Percentiles rank a stretch among this genome's conserved stretches.
phyloP scores from a whole-genome alignment of 306 rosid species.

The Fragaria ananassa region DNA sequence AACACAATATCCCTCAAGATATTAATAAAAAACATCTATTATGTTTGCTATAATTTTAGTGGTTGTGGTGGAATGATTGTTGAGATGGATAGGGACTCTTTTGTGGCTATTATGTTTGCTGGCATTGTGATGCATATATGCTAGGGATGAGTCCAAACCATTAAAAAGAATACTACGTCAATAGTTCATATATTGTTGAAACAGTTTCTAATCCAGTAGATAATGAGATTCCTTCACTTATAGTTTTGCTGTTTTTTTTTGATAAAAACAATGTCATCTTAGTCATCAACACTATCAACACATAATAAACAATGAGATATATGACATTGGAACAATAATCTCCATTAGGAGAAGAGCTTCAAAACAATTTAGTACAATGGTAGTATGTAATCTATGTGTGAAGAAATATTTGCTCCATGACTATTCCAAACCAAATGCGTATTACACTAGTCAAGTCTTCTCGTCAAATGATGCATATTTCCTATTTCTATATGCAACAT shows the following conservation, averaged over 20 bases:
- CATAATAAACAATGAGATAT: neutral
- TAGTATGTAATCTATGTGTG: neutral
- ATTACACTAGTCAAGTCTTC: too few species aligned
- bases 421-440: neutral
- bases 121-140: neutral
- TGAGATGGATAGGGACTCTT: neutral
- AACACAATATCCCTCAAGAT: neutral
- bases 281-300: neutral
- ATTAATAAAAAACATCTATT: neutral
- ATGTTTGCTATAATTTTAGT: neutral
- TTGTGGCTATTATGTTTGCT: neutral
- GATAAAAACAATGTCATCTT: neutral
- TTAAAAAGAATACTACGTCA: neutral
- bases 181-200: neutral
- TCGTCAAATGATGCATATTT: neutral
- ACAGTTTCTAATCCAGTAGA: neutral
- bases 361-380: neutral
- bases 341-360: neutral
- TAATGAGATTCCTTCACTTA: neutral
- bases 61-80: constrained; percentile 6
- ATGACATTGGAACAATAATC: neutral
- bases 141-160: neutral
- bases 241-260: neutral
- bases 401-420: neutral
- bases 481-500: neutral